phyloP scores from a whole-genome alignment of 2,329 filamentous ascomycete genomes.

The Hymenoscyphus occultus region DNA sequence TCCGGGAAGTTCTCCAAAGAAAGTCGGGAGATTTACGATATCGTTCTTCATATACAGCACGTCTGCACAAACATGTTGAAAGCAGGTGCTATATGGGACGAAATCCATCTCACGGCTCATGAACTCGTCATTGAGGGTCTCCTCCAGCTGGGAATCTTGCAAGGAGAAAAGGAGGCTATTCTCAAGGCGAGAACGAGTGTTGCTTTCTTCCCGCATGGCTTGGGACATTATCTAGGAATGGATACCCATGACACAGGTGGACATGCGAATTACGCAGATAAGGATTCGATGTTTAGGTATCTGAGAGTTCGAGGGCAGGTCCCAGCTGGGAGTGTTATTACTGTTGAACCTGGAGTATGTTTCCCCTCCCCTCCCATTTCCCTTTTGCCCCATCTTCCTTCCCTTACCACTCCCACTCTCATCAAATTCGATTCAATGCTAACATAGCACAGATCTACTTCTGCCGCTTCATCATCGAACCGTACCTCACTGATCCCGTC shows the following conservation, averaged over 20 bases:
- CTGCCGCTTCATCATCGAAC: slow-evolving; percentile 81
- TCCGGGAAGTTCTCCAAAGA: slow-evolving; percentile 67
- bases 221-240: slow-evolving; percentile 89
- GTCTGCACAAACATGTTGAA: slow-evolving; percentile 71
- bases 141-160: slow-evolving; percentile 70
- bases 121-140: slow-evolving; percentile 78
- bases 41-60: slow-evolving; percentile 84
- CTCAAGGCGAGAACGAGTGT: slow-evolving; percentile 75
- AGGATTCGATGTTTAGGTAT: slow-evolving; percentile 83
- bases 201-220: slow-evolving; percentile 87
- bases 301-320: slow-evolving; percentile 73
- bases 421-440: not conserved
- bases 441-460: slow-evolving; percentile 67
- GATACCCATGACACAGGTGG: slow-evolving; percentile 88
- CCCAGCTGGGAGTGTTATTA: slow-evolving; percentile 79
- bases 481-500: slow-evolving; percentile 69
- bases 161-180: slow-evolving; percentile 66
- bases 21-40: slow-evolving; percentile 71
- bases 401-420: too few species aligned
- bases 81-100: slow-evolving; percentile 74
- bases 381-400: not conserved
- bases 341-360: slow-evolving; percentile 86
- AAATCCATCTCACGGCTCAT: slow-evolving; percentile 77
- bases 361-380: slow-evolving; percentile 4
- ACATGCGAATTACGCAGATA: slow-evolving; percentile 73